Base-by-base conservation (phyloP, 192 early-diverging fungal genomes). In the Dispira simplex region DNA sequence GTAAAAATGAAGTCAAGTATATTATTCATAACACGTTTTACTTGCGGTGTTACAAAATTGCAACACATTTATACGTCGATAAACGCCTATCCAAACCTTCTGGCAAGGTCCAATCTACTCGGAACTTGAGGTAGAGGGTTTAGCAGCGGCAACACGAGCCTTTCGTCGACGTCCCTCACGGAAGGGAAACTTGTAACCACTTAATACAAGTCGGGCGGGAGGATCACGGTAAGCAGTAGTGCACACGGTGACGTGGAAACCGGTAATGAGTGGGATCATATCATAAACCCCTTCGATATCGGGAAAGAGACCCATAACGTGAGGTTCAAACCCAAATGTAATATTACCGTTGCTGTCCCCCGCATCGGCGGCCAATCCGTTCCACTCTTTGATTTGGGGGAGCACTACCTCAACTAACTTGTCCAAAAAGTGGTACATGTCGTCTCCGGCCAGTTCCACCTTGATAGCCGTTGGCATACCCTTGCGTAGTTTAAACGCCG, bases 211-310 rank as follows among this genome's bases (percentile, higher is more conserved):
- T 21, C 87, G 83, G 6, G 87, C 87, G 44, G 88, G 84, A 43
- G 80, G 68, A 67, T 93, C 90, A 46, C 76, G 86, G 66, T 74
- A 74, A 3, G 85, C 92, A 2, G 90, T 88, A 6, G 94, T 95
- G 52, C 84, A 77, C 65, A 97, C 85, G 26, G 81, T 82, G 58
- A 99, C 84, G 56, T 85, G 81, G 68, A 93, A 92, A 21, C 91
- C 91, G 27, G 88, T 91, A 71, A 95, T 79, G 62, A 83, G 70
- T 12, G 96, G 96, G 68, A 88, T 93, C 77, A 88, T 82, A 62
- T 99, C 96, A 72, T 93, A 97, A 68, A 90, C 87, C 44, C 83
- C 84, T 71, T 99, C 96, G 67, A 99, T 92, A 74, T 99, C 96
- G 6, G 94, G 96, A 79, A 97, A 99, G 62, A 90, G 74, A 8